Percentiles rank a stretch among this genome's conserved stretches.
Evolutionary conservation across 805 yeast species (phyloP).

Genomic region (Kregervanrija fluxuum): DNA sequence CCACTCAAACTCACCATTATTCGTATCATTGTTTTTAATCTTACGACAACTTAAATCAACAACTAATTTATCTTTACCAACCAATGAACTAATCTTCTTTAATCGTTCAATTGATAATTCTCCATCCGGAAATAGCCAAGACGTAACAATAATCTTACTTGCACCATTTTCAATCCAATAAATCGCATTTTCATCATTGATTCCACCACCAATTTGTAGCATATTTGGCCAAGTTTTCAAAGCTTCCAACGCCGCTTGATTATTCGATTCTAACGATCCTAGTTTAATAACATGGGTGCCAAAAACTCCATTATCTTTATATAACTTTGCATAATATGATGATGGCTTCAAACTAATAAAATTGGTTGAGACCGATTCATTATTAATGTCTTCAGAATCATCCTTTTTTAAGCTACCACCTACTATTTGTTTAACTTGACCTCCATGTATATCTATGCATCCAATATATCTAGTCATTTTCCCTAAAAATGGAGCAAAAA

Average conservation of each 20-base stretch:
- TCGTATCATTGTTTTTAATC: constrained; percentile 20
- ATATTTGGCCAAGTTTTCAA: constrained; percentile 62
- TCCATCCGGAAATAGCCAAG: constrained; percentile 77
- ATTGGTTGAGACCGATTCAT: constrained; percentile 49
- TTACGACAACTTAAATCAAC: constrained; percentile 82
- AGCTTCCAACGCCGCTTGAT: constrained; percentile 75
- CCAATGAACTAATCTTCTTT: constrained; percentile 36
- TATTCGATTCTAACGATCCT: constrained; percentile 71
- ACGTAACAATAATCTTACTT: constrained; percentile 82
- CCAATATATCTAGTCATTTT: constrained; percentile 84
- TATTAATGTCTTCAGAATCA: constrained; percentile 35
- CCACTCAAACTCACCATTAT: constrained; percentile 45
- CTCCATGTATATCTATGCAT: constrained; percentile 91
- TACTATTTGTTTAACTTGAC: constrained; percentile 93
- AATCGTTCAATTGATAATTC: constrained; percentile 47
- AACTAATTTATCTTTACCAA: constrained; percentile 67
- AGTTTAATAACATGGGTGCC: constrained; percentile 94
- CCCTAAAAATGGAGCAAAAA: background rate
- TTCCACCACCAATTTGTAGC: constrained; percentile 92
- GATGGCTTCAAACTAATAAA: constrained; percentile 74
- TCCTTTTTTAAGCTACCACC: constrained; percentile 77
- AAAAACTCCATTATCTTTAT: constrained; percentile 44
- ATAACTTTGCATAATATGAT: constrained; percentile 65
- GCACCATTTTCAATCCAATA: constrained; percentile 78
- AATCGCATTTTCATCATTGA: constrained; percentile 63